Evolutionary conservation across 768 basidiomycete species (phyloP).

Genomic region (Cystobasidium onofrii): DNA sequence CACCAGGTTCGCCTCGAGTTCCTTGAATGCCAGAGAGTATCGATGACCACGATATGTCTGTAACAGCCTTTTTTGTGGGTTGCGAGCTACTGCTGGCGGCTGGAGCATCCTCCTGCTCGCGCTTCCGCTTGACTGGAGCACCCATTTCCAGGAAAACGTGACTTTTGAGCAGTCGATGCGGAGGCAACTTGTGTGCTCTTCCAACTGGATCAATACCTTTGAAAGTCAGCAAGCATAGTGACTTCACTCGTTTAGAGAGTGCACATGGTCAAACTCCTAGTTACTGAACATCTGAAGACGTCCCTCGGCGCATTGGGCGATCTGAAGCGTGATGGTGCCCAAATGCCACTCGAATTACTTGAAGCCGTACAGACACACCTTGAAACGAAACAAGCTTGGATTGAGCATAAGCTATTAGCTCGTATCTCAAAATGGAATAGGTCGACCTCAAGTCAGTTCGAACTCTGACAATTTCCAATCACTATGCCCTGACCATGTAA

Average conservation of each 20-base stretch:
- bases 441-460: not conserved
- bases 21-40: slow-evolving; percentile 17
- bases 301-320: not conserved
- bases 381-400: slow-evolving; percentile 3
- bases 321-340: not conserved
- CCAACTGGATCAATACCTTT: not conserved
- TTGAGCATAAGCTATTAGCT: slow-evolving; percentile 21
- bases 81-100: not conserved
- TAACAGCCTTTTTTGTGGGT: not conserved
- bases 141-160: not conserved
- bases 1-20: slow-evolving; percentile 16
- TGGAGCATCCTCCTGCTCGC: slow-evolving; percentile 12
- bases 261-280: slow-evolving; percentile 9
- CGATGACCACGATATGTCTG: slow-evolving; percentile 1
- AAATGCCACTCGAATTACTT: slow-evolving; percentile 27
- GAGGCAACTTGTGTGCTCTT: not conserved
- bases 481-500: not conserved
- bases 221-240: not conserved
- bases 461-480: not conserved
- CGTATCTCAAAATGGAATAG: slow-evolving; percentile 20
- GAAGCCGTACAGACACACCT: slow-evolving; percentile 21
- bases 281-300: not conserved
- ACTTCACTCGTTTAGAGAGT: no score
- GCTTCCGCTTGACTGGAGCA: slow-evolving; percentile 7
- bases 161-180: not conserved